Conservation (phyloP, 139 green algal genomes). For the Chlamydomonas applanata region DNA sequence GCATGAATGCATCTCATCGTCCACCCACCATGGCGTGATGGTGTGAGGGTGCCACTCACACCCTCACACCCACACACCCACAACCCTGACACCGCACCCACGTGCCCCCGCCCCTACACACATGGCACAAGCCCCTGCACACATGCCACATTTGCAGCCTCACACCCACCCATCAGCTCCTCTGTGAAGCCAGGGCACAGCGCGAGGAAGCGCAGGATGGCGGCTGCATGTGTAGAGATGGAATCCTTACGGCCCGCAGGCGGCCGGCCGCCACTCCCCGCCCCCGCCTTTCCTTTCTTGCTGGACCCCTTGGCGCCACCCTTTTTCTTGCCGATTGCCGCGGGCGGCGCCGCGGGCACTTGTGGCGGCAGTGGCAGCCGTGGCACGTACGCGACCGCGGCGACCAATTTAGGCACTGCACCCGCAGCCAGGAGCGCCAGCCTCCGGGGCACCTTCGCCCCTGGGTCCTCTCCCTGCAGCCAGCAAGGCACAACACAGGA, state of each 20-base stretch:
- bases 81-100: not conserved
- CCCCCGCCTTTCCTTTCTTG: slow-evolving; percentile 11
- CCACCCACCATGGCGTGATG: not conserved
- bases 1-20: not conserved
- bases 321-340: slow-evolving; percentile 3
- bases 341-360: slow-evolving; percentile 1
- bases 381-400: slow-evolving; percentile 15
- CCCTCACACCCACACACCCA: not conserved
- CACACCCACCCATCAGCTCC: slow-evolving; percentile 36
- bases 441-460: slow-evolving; percentile 16
- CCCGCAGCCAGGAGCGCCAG: slow-evolving; percentile 12
- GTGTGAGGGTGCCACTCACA: not conserved
- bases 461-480: slow-evolving; percentile 20
- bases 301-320: no score
- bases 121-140: not conserved
- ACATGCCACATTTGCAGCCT: not conserved
- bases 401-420: slow-evolving; percentile 10
- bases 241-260: slow-evolving; percentile 28
- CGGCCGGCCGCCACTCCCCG: not conserved
- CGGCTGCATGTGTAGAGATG: slow-evolving; percentile 35
- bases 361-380: slow-evolving; percentile 10
- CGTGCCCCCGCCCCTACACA: no score
- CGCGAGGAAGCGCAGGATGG: slow-evolving; percentile 52
- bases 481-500: slow-evolving; percentile 1
- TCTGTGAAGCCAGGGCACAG: slow-evolving; percentile 40